These are phyloP conservation scores for Rutidosis leptorrhynchoides DNA, from an alignment of 129 eudicot species.

Conservation along the genomic window DNA sequence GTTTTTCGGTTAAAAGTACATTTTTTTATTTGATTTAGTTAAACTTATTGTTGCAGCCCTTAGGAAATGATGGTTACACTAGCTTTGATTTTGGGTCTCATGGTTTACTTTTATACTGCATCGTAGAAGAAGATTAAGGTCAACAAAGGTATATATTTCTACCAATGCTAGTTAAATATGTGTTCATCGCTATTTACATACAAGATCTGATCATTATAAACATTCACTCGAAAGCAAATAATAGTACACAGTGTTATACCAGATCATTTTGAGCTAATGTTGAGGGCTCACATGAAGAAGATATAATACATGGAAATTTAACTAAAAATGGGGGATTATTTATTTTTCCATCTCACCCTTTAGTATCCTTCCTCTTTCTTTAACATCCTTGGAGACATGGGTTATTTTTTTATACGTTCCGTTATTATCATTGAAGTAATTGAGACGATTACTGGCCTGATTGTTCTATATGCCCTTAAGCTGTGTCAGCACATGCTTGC, in stretches of 20 bases:
- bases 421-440: conserved; percentile 16
- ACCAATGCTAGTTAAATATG: too few relatives aligned
- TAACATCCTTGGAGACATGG: conserved; percentile 17
- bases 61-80: too few relatives aligned
- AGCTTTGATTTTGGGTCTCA: too few relatives aligned
- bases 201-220: conserved; percentile 7
- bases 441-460: conserved; percentile 2
- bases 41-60: too few relatives aligned
- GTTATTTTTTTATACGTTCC: neutral
- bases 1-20: too few relatives aligned
- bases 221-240: neutral
- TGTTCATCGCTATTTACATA: neutral
- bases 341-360: conserved; percentile 15
- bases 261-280: neutral
- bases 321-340: neutral
- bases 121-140: too few relatives aligned
- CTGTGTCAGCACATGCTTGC: conserved; percentile 37
- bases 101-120: too few relatives aligned
- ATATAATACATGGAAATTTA: conserved; percentile 2
- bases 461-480: conserved; percentile 21
- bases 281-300: conserved; percentile 3
- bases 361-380: conserved; percentile 15
- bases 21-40: too few relatives aligned
- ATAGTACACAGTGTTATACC: conserved; percentile 4
- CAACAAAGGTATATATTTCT: too few relatives aligned